These are phyloP conservation scores for Lepidium sativum DNA, from an alignment of 345 rosid genomes.

Conservation along the genomic window DNA sequence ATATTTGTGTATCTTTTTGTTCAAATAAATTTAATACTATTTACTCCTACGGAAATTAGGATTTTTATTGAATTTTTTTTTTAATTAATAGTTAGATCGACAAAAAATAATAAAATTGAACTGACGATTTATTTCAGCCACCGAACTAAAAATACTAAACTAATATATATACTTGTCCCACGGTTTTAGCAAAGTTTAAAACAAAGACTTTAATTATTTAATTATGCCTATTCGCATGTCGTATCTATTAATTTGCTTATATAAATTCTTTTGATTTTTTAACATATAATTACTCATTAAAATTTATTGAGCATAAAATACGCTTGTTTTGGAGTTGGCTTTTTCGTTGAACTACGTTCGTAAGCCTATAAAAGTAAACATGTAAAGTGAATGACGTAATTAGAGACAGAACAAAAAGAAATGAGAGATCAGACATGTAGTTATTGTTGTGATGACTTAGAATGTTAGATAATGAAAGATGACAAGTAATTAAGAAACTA, in stretches of 20 bases:
- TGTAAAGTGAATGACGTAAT: background rate
- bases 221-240: too few species aligned
- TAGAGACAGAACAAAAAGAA: background rate
- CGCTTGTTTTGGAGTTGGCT: background rate
- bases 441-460: background rate
- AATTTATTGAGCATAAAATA: background rate
- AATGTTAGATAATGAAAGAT: background rate
- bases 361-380: background rate
- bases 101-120: too few species aligned
- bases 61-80: too few species aligned
- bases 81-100: too few species aligned
- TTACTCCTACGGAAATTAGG: too few species aligned
- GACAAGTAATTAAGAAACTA: background rate
- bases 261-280: background rate
- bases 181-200: too few species aligned
- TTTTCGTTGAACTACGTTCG: background rate
- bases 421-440: background rate
- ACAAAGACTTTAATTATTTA: too few species aligned
- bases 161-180: too few species aligned
- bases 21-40: too few species aligned
- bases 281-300: background rate
- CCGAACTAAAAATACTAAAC: too few species aligned
- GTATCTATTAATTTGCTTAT: background rate
- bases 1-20: too few species aligned
- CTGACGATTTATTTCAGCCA: too few species aligned